These are phyloP conservation scores for Diplosphaera chodatii DNA, from an alignment of 139 green algal genomes.

Conservation along the genomic window DNA sequence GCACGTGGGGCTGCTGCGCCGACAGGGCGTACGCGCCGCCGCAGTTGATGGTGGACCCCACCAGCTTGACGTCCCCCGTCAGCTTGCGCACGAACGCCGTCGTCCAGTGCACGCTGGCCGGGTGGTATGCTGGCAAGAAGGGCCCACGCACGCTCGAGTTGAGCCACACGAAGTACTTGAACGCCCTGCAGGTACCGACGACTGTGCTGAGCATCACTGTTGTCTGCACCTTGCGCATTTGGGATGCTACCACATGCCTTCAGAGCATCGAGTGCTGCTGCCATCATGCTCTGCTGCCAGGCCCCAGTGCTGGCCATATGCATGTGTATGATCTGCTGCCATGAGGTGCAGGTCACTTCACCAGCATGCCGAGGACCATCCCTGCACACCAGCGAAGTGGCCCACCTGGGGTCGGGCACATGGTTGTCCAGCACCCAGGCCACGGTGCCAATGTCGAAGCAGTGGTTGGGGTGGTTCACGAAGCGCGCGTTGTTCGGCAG, in stretches of 20 bases:
- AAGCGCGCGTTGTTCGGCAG: constrained; percentile 25
- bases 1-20: constrained; percentile 10
- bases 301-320: too few species aligned
- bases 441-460: constrained; percentile 10
- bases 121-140: constrained; percentile 41
- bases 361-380: too few species aligned
- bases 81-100: constrained; percentile 25
- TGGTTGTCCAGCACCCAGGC: constrained; percentile 13
- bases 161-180: constrained; percentile 44
- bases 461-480: constrained; percentile 2
- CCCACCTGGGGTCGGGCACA: neutral
- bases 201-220: too few species aligned
- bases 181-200: neutral
- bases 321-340: too few species aligned
- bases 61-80: constrained; percentile 26
- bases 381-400: too few species aligned
- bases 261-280: too few species aligned
- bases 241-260: too few species aligned
- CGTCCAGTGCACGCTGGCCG: constrained; percentile 28
- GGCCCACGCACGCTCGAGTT: constrained; percentile 42
- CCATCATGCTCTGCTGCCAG: too few species aligned
- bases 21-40: constrained; percentile 8
- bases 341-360: too few species aligned
- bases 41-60: constrained; percentile 37
- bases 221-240: too few species aligned